phyloP scores from a whole-genome alignment of 2,329 filamentous ascomycete genomes.

The Aphanoascus verrucosus region DNA sequence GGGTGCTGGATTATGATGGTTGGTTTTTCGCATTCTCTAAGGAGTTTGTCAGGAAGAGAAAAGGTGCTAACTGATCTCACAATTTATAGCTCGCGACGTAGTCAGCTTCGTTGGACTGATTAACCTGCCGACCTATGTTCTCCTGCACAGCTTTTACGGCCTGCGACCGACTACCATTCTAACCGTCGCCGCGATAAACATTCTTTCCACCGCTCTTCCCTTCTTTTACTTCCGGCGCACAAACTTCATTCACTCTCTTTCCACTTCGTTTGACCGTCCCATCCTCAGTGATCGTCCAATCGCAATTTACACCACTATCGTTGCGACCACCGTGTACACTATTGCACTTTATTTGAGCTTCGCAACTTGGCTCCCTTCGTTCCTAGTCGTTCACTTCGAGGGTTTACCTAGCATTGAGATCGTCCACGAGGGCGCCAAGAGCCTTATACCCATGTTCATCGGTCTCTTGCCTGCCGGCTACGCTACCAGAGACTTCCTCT shows the following conservation, averaged over 20 bases:
- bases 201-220: constrained; percentile 58
- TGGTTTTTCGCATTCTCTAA: constrained; percentile 14
- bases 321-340: constrained; percentile 63
- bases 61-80: not conserved
- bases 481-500: constrained; percentile 66
- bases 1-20: constrained; percentile 61
- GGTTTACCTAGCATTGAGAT: constrained; percentile 56
- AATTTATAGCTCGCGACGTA: constrained; percentile 39
- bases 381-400: constrained; percentile 66
- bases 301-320: constrained; percentile 53
- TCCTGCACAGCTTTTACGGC: constrained; percentile 67
- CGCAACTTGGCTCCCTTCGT: constrained; percentile 57
- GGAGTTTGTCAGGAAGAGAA: not conserved
- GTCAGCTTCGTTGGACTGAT: constrained; percentile 57
- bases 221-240: constrained; percentile 63
- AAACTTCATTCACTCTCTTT: constrained; percentile 52
- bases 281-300: constrained; percentile 55
- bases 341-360: constrained; percentile 61
- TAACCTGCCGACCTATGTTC: constrained; percentile 63
- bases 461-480: constrained; percentile 58
- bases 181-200: constrained; percentile 55
- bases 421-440: constrained; percentile 54
- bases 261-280: constrained; percentile 41
- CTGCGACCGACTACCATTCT: constrained; percentile 52
- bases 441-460: constrained; percentile 35